These are phyloP conservation scores for Pogostemon cablin DNA, from an alignment of 257 asterid genomes.

Conservation along the genomic window DNA sequence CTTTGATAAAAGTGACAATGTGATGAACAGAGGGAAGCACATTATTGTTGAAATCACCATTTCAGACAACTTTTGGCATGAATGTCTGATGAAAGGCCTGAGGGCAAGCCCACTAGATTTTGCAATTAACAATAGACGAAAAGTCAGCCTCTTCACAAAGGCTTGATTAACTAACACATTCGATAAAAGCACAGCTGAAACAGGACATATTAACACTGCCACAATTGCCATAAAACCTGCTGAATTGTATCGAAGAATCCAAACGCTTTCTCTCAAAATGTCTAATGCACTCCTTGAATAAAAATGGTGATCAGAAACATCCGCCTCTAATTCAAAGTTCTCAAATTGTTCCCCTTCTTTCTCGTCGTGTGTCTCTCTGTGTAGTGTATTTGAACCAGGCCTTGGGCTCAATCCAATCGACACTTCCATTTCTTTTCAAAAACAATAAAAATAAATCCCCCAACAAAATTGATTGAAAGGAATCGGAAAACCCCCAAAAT, in stretches of 20 bases:
- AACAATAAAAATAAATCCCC: neutral
- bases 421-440: constrained; percentile 53
- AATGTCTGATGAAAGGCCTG: constrained; percentile 63
- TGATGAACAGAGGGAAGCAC: constrained; percentile 77
- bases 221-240: constrained; percentile 67
- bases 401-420: constrained; percentile 61
- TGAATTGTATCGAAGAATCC: constrained; percentile 75
- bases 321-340: constrained; percentile 47
- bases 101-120: constrained; percentile 80
- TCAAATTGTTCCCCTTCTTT: constrained; percentile 39
- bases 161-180: constrained; percentile 71
- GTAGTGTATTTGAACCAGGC: constrained; percentile 33
- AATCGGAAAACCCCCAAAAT: constrained; percentile 20
- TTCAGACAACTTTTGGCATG: constrained; percentile 81
- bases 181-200: constrained; percentile 70
- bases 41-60: constrained; percentile 51
- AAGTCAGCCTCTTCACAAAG: constrained; percentile 53
- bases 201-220: constrained; percentile 72
- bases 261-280: constrained; percentile 77
- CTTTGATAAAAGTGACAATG: constrained; percentile 68
- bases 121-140: constrained; percentile 65
- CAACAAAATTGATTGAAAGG: neutral
- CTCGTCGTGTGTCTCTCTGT: constrained; percentile 46
- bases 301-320: constrained; percentile 44
- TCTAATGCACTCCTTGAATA: constrained; percentile 74